These are phyloP conservation scores for Tremella fuciformis DNA, from an alignment of 768 basidiomycete species.

Conservation along the genomic window DNA sequence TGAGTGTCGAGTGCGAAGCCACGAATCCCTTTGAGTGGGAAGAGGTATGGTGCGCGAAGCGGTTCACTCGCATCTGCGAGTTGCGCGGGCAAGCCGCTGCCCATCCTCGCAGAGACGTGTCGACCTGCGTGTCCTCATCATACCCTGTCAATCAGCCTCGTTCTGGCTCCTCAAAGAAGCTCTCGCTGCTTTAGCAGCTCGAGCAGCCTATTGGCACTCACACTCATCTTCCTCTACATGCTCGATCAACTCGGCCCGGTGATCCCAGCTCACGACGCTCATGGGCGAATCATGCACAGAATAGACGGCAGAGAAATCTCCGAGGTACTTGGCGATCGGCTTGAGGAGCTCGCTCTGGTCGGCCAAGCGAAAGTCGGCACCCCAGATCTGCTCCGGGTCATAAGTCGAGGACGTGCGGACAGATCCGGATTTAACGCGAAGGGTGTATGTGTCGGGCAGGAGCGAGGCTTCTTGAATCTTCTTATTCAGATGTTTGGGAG, in stretches of 20 bases:
- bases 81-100: slow-evolving; percentile 21
- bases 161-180: neutral
- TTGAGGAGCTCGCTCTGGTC: slow-evolving; percentile 36
- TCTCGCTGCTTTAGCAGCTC: neutral
- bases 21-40: slow-evolving; percentile 44
- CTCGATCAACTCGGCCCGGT: slow-evolving; percentile 31
- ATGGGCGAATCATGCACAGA: slow-evolving; percentile 42
- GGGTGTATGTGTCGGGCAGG: slow-evolving; percentile 26
- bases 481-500: slow-evolving; percentile 28
- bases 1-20: slow-evolving; percentile 38
- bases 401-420: slow-evolving; percentile 23
- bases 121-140: slow-evolving; percentile 26
- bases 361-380: slow-evolving; percentile 27
- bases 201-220: slow-evolving; percentile 21
- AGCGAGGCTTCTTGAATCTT: slow-evolving; percentile 19
- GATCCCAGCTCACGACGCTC: slow-evolving; percentile 31
- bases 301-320: slow-evolving; percentile 35
- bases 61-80: slow-evolving; percentile 12
- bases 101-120: slow-evolving; percentile 31
- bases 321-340: slow-evolving; percentile 28
- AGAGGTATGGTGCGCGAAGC: slow-evolving; percentile 11
- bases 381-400: slow-evolving; percentile 18
- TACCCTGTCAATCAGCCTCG: slow-evolving; percentile 21
- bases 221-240: slow-evolving; percentile 38
- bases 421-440: slow-evolving; percentile 25